phyloP scores from a whole-genome alignment of 768 basidiomycete species.

The Cubamyces sp. region DNA sequence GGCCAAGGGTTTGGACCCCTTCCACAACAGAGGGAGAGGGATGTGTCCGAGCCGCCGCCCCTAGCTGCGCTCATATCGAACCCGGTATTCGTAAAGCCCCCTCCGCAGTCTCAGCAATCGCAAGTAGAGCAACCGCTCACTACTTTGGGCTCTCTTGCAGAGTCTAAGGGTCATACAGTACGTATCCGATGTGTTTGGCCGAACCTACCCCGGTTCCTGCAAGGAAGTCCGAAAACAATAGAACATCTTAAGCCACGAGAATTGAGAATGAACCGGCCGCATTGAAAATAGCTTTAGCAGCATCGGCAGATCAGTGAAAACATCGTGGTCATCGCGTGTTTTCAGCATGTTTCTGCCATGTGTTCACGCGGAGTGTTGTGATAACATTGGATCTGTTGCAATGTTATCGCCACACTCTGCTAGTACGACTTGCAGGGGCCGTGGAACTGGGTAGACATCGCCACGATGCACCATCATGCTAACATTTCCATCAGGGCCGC shows the following conservation, averaged over 20 bases:
- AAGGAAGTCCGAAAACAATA: not conserved
- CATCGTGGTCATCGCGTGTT: not conserved
- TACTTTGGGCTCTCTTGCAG: constrained; percentile 34
- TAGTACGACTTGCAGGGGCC: not conserved
- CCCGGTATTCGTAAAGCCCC: constrained; percentile 72
- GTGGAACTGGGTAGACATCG: too few relatives aligned
- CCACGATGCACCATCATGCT: not conserved
- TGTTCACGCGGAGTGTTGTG: constrained; percentile 29
- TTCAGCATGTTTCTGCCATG: constrained; percentile 5
- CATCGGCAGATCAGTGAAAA: not conserved
- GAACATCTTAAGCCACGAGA: not conserved
- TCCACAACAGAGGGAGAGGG: constrained; percentile 46
- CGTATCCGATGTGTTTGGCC: not conserved
- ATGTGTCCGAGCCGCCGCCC: constrained; percentile 72
- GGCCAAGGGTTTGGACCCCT: constrained; percentile 47
- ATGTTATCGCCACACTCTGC: constrained; percentile 8
- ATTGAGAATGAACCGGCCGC: too few relatives aligned
- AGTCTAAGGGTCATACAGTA: constrained; percentile 22
- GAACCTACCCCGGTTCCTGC: too few relatives aligned
- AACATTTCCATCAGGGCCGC: constrained; percentile 19
- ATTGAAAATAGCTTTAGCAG: too few relatives aligned
- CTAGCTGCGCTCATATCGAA: constrained; percentile 62
- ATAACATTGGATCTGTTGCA: constrained; percentile 33
- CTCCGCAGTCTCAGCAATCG: constrained; percentile 34
- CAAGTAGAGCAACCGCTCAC: constrained; percentile 21